Base-by-base conservation (phyloP, 2,329 filamentous ascomycete genomes). In the Allantophomopsis cytisporea region DNA sequence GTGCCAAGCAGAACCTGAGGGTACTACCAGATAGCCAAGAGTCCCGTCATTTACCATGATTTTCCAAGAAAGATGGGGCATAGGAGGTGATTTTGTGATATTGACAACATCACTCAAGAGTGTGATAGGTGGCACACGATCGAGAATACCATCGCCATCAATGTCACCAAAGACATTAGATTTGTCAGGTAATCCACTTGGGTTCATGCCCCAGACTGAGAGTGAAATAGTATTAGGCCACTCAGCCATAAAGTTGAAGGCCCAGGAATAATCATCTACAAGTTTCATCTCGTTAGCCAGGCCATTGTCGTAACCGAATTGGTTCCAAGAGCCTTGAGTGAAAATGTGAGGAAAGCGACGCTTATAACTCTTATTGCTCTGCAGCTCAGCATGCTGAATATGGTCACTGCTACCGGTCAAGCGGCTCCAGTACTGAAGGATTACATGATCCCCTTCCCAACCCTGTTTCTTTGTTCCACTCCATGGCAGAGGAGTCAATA, bases 161-260 rank as follows among this genome's bases (percentile, higher is more conserved):
- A 76, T 65, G 50, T 81, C 76, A 15, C 77, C 77, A 44, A 67
- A 71, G 2, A 76, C 66, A 41, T 62, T 66, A 7, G 67, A 68
- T 43, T 73, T 64, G 52, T 81, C 76, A 0, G 76, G 75, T 47
- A 69, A 58, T n/a, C 74, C 73, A 53, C 79, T 68, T 0, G 69
- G 66, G 48, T 80, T 76, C 52, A 80, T 74, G 37, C 76, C 77
- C 76, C 77, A 81, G 5, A 77, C 64, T 46, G 79, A 81, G 42
- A 80, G 58, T 48, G 80, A 74, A 41, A 74, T 68, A 38, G 4
- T n/a, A 2, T 68, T 18, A 5, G 76, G 76, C 68, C 73, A 81
- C 50, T 81, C 76, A 3, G 66, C 62, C 65, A 78, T 69, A 43
- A 79, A 73, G 45, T 73, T 63, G 47, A 70, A 72, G 15, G 63